Conservation (phyloP, 2,329 filamentous ascomycete species). For the Lasiodiplodia hormozganensis region DNA sequence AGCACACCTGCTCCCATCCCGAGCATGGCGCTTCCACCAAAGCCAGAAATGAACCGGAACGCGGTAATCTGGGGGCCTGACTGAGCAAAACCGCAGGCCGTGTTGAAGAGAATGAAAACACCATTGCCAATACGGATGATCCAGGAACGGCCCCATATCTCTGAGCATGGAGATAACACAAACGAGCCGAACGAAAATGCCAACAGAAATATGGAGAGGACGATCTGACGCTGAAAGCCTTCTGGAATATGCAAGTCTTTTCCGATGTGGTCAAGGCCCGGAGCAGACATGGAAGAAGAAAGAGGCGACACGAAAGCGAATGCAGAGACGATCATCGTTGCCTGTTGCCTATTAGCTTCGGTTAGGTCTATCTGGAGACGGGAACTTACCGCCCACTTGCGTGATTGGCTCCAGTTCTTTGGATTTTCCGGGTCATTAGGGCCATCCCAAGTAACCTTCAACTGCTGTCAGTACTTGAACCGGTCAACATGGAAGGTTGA, state of each 20-base stretch:
- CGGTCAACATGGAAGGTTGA: neutral
- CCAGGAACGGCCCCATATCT: constrained; percentile 44
- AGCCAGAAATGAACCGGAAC: constrained; percentile 46
- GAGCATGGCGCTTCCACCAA: constrained; percentile 48
- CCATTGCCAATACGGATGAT: constrained; percentile 47
- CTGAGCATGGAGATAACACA: constrained; percentile 46
- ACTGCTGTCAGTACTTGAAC: neutral
- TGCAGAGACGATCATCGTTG: constrained; percentile 51
- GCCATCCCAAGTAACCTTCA: constrained; percentile 20
- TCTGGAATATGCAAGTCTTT: constrained; percentile 45
- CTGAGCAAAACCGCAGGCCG: constrained; percentile 49
- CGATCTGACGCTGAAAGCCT: constrained; percentile 35
- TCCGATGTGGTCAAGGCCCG: constrained; percentile 42
- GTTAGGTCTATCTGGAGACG: too few species aligned
- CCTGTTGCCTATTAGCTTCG: constrained; percentile 29
- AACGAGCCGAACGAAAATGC: constrained; percentile 50
- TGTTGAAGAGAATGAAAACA: constrained; percentile 46
- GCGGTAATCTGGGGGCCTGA: constrained; percentile 43
- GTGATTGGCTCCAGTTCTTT: constrained; percentile 15
- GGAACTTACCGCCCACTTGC: constrained; percentile 20
- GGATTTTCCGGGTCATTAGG: constrained; percentile 21
- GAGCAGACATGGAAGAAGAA: constrained; percentile 49
- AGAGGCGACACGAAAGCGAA: constrained; percentile 51
- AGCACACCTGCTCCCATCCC: constrained; percentile 40
- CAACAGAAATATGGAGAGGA: constrained; percentile 49